Base-by-base conservation (phyloP, 306 rosid species). In the Vigna hirtella region DNA sequence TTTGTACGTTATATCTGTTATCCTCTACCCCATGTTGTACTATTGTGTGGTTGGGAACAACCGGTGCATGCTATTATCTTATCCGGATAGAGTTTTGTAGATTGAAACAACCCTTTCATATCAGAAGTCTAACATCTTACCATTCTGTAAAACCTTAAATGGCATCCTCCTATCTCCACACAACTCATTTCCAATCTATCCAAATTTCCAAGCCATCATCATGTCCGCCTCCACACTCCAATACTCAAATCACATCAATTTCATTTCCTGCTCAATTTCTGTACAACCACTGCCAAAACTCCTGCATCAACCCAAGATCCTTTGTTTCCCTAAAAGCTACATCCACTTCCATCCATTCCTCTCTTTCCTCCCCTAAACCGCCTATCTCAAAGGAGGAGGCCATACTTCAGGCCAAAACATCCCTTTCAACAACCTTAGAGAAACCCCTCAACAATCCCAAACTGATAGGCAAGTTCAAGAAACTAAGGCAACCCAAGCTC, bases 381-480 rank as follows among this genome's bases (percentile, higher is more conserved):
- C 99, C 99, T 58, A 74, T 49, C 86, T 85, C 99, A 64, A 93
- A 88, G 81, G 94, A 88, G 42, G 93, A 93, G 11, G 97, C 97
- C 78, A 81, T 93, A 42, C 77, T 82, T 6, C 97, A 92, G 78
- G 99, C 96, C 82, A 91, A 88, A 72, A 86, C 86, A 66, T 91
- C 97, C 63, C 92, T 95, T 88, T 85, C 90, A 47, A 81, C 85
- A 57, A 76, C 93, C 77, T 78, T 91, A 65, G 91, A 91, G 72
- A 91, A 90, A 78, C 97, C 98, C 73, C 91, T 95, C 82, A 92
- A 89, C 88, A 93, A 86, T 84, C 83, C 89, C 70, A 90, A 85
- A 70, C 87, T 90, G 61, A 67, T 91, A 48, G 91, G 83, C 52
- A 91, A 83, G 78, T 56, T 83, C 74, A 93, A 93, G 88, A 93